Percentiles rank a stretch among this genome's conserved stretches.
These are phyloP conservation scores for Nephromyces sp. DNA, from an alignment of 169 alveolate genomes.

Conservation along the genomic window DNA sequence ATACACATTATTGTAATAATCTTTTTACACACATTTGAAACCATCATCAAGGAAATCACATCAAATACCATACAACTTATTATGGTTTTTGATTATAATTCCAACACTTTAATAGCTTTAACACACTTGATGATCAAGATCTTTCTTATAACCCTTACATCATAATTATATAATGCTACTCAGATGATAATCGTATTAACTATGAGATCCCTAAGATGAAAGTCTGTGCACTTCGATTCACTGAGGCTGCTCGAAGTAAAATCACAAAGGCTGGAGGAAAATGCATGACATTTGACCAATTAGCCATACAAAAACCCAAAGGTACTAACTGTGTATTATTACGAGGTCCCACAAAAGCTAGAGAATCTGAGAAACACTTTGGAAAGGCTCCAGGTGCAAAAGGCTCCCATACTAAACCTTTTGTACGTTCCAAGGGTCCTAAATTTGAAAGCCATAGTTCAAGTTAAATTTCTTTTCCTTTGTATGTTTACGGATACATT, in stretches of 20 bases:
- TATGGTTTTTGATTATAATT: neutral
- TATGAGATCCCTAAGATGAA: slow-evolving; percentile 72
- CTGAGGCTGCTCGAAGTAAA: slow-evolving; percentile 94
- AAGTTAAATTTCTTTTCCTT: too few relatives aligned
- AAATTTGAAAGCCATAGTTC: slow-evolving; percentile 57
- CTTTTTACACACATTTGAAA: too few relatives aligned
- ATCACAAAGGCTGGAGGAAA: slow-evolving; percentile 92
- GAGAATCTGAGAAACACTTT: slow-evolving; percentile 89
- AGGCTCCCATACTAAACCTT: slow-evolving; percentile 29
- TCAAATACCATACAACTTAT: neutral
- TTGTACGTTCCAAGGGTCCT: slow-evolving; percentile 44
- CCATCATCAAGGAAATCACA: too few relatives aligned
- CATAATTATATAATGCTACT: neutral
- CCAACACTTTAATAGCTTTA: too few relatives aligned
- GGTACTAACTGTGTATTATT: slow-evolving; percentile 66
- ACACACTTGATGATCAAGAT: neutral
- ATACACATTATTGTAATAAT: too few relatives aligned
- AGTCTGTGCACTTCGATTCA: slow-evolving; percentile 90
- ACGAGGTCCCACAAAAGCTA: slow-evolving; percentile 88
- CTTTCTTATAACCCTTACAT: neutral
- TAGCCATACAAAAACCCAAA: slow-evolving; percentile 78
- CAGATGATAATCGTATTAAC: slow-evolving; percentile 79
- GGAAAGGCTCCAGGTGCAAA: slow-evolving; percentile 76
- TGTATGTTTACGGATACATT: too few relatives aligned
- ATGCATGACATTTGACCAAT: slow-evolving; percentile 91